Percentiles rank a stretch among this genome's conserved stretches.
phyloP scores from a whole-genome alignment of 768 basidiomycete genomes.

The Cystoderma amianthinum region DNA sequence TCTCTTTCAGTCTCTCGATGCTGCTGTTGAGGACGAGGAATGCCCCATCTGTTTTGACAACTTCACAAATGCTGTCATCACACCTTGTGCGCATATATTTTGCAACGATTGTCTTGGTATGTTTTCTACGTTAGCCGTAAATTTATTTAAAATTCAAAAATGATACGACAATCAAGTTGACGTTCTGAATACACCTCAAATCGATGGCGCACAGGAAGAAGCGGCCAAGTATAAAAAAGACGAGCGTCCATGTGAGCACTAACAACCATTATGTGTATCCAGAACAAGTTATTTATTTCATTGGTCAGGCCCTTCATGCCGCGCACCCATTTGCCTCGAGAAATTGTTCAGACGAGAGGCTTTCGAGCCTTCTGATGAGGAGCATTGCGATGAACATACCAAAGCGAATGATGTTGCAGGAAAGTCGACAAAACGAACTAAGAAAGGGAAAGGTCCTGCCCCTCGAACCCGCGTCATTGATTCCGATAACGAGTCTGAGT shows the following conservation, averaged over 20 bases:
- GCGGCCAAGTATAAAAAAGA: conserved; percentile 25
- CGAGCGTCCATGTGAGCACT: conserved; percentile 44
- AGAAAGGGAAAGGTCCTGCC: conserved; percentile 18
- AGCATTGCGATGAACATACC: conserved; percentile 17
- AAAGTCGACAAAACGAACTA: conserved; percentile 18
- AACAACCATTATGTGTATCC: too few species aligned
- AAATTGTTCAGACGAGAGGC: conserved; percentile 48
- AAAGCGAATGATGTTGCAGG: conserved; percentile 6
- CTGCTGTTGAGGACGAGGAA: conserved; percentile 45
- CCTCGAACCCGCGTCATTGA: conserved; percentile 7
- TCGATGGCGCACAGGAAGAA: conserved; percentile 26
- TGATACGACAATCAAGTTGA: conserved; percentile 19
- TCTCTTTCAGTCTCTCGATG: conserved; percentile 32
- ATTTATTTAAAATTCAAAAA: too few species aligned
- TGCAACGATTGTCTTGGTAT: conserved; percentile 54
- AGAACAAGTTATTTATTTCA: conserved; percentile 3
- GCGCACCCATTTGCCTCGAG: conserved; percentile 35
- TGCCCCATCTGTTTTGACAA: conserved; percentile 66
- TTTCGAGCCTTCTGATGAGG: conserved; percentile 53
- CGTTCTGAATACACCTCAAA: conserved; percentile 31
- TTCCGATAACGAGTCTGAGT: conserved; percentile 19
- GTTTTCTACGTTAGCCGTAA: conserved; percentile 6
- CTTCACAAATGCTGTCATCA: conserved; percentile 46
- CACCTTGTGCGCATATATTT: conserved; percentile 54
- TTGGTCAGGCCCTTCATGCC: conserved; percentile 52